phyloP scores from a whole-genome alignment of 116 monocot species.

The Phalaenopsis hybrid region DNA sequence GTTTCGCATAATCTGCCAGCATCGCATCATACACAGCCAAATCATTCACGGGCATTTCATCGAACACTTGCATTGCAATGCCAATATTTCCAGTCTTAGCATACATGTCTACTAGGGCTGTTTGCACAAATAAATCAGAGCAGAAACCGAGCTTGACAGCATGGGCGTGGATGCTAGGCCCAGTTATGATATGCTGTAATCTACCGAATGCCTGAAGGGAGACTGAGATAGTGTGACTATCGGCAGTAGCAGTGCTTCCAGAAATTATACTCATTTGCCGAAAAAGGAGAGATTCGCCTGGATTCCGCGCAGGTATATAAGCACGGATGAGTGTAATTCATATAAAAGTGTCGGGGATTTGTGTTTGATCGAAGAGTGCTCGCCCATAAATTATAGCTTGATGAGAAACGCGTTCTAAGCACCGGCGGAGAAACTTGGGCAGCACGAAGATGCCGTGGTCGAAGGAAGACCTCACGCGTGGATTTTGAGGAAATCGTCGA shows the following conservation, averaged over 20 bases:
- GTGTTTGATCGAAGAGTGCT: constrained; percentile 25
- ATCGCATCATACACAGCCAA: constrained; percentile 25
- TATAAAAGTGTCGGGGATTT: constrained; percentile 22
- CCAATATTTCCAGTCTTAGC: constrained; percentile 4
- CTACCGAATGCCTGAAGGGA: constrained; percentile 29
- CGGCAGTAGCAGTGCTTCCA: neutral
- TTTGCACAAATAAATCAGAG: constrained; percentile 18
- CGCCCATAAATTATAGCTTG: constrained; percentile 8
- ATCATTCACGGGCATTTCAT: constrained; percentile 21
- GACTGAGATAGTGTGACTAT: constrained; percentile 37
- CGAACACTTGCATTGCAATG: constrained; percentile 12
- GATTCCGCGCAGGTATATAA: constrained; percentile 12
- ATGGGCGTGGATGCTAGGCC: constrained; percentile 13
- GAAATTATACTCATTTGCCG: constrained; percentile 14
- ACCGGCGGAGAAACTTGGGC: constrained; percentile 22
- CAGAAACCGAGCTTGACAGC: constrained; percentile 27
- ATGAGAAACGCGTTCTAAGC: constrained; percentile 8
- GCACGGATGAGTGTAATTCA: constrained; percentile 40
- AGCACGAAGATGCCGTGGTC: constrained; percentile 18
- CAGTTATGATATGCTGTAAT: neutral
- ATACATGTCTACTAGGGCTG: constrained; percentile 38
- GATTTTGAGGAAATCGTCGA: constrained; percentile 19
- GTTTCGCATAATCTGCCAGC: constrained; percentile 16
- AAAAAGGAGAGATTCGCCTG: constrained; percentile 26
- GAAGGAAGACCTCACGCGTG: constrained; percentile 32